phyloP scores from a whole-genome alignment of 306 rosid genomes.

The Vigna reflexopilosa region DNA sequence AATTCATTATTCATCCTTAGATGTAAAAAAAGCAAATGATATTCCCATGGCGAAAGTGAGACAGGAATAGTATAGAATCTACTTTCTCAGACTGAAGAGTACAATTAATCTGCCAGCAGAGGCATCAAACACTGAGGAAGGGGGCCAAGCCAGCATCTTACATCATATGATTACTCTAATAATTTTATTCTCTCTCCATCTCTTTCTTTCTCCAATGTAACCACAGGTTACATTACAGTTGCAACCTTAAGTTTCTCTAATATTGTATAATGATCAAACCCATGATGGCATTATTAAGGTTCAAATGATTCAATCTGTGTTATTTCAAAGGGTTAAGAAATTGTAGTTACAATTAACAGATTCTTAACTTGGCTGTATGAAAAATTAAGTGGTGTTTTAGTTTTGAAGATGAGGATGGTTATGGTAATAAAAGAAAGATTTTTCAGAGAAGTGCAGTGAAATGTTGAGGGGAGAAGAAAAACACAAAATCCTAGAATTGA shows the following conservation, averaged over 20 bases:
- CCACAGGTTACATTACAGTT: conserved; percentile 45
- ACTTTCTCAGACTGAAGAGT: conserved; percentile 53
- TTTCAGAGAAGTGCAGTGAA: neutral
- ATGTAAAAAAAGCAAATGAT: conserved; percentile 36
- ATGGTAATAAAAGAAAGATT: neutral
- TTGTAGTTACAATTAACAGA: neutral
- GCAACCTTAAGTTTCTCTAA: neutral
- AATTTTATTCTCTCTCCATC: conserved; percentile 25
- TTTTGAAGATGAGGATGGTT: neutral
- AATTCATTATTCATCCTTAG: conserved; percentile 9
- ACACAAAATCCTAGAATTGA: conserved; percentile 30
- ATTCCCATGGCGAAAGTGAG: conserved; percentile 47
- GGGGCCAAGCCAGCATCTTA: conserved; percentile 52
- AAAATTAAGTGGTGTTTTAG: neutral
- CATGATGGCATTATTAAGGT: neutral
- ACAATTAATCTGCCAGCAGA: conserved; percentile 57
- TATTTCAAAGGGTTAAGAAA: neutral
- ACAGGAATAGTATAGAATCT: conserved; percentile 59
- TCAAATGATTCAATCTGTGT: neutral
- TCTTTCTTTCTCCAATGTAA: conserved; percentile 28
- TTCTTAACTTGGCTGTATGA: too few relatives aligned
- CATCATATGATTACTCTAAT: conserved; percentile 56
- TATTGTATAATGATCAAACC: neutral
- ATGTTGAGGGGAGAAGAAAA: conserved; percentile 1
- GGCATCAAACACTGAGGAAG: conserved; percentile 58